These are phyloP conservation scores for Elaeis oleifera DNA, from an alignment of 202 grass and related monocot species.

Conservation along the genomic window DNA sequence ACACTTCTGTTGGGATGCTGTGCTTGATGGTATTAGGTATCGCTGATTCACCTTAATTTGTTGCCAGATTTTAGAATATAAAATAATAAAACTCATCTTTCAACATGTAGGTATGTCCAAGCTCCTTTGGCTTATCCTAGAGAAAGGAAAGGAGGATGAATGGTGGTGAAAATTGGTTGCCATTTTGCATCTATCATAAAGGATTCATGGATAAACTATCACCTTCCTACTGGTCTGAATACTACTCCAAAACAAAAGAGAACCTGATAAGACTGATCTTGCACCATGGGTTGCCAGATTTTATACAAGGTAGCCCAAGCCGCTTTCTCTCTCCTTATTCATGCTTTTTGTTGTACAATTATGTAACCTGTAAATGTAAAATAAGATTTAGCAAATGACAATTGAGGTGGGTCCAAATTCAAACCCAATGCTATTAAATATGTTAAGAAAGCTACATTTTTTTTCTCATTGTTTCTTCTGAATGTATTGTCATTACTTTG, in stretches of 20 bases:
- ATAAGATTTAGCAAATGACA: too few relatives aligned
- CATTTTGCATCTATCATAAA: slow-evolving; percentile 82
- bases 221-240: slow-evolving; percentile 73
- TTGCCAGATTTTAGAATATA: neutral
- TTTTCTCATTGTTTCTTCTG: too few relatives aligned
- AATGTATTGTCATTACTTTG: too few relatives aligned
- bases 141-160: slow-evolving; percentile 72
- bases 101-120: slow-evolving; percentile 59
- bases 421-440: too few relatives aligned
- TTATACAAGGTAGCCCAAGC: slow-evolving; percentile 44
- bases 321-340: neutral
- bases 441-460: too few relatives aligned
- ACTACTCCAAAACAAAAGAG: slow-evolving; percentile 76
- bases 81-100: neutral
- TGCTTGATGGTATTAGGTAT: slow-evolving; percentile 76
- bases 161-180: slow-evolving; percentile 59
- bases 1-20: slow-evolving; percentile 92
- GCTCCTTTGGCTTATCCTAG: slow-evolving; percentile 83
- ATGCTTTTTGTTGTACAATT: too few relatives aligned
- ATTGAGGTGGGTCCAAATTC: too few relatives aligned
- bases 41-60: neutral
- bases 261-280: slow-evolving; percentile 79
- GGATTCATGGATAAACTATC: slow-evolving; percentile 61
- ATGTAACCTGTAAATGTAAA: too few relatives aligned
- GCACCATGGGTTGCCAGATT: slow-evolving; percentile 88